phyloP scores from a whole-genome alignment of 306 rosid genomes.

The Herpetospermum pedunculosum region DNA sequence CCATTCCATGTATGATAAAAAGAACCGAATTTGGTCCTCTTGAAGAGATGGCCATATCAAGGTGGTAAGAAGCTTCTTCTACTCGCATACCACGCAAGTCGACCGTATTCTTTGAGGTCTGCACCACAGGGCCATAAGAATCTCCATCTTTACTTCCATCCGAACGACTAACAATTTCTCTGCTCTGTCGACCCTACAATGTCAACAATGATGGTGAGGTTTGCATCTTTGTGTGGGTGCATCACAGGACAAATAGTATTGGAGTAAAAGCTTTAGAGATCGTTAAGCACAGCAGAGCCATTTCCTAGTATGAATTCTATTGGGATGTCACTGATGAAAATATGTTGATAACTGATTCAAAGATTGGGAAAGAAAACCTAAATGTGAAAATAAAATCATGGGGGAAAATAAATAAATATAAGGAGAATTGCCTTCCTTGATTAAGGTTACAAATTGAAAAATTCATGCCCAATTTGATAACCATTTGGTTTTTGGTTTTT shows the following conservation, averaged over 20 bases:
- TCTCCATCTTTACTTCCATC: constrained; percentile 25
- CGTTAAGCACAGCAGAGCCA: background rate
- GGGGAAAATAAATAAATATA: background rate
- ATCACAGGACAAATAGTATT: background rate
- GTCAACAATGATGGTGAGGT: background rate
- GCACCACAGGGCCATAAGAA: constrained; percentile 57
- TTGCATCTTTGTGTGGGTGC: background rate
- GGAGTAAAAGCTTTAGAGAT: background rate
- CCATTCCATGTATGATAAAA: constrained; percentile 81
- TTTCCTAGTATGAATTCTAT: background rate
- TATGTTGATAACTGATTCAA: background rate
- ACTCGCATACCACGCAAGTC: constrained; percentile 78
- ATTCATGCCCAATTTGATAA: too few species aligned
- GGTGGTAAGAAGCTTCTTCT: constrained; percentile 65
- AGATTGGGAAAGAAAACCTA: background rate
- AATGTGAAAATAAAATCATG: background rate
- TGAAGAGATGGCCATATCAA: constrained; percentile 54
- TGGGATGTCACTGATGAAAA: background rate
- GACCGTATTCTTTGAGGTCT: constrained; percentile 77
- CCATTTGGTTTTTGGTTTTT: too few species aligned
- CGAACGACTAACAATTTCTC: constrained; percentile 19
- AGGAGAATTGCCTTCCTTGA: background rate
- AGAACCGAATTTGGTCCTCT: constrained; percentile 64
- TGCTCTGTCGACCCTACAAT: constrained; percentile 30
- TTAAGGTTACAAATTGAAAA: background rate